A percentile compares a stretch with the other conserved stretches of the same genome.
Conservation (phyloP, 164 flowering plant species). For the Annona cherimola region DNA sequence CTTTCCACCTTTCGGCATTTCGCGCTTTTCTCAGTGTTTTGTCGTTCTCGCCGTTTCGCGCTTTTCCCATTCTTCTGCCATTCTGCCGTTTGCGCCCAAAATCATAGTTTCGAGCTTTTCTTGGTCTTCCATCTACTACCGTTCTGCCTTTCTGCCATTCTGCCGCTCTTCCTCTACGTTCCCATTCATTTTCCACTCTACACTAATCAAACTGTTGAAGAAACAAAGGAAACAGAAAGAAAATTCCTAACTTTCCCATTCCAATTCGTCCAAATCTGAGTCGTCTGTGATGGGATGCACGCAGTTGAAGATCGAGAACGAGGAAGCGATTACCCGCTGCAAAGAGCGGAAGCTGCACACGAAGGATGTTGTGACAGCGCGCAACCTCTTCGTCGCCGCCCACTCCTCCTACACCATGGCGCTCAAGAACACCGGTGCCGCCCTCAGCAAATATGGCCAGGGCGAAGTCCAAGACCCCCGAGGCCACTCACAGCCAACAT, state of each 20-base stretch:
- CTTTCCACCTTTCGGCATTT: too few relatives aligned
- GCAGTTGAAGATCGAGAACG: conserved; percentile 88
- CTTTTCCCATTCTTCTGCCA: too few relatives aligned
- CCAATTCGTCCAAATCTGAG: not conserved
- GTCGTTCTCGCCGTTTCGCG: too few relatives aligned
- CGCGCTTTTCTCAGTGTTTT: too few relatives aligned
- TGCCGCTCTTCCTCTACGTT: not conserved
- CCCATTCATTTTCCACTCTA: not conserved
- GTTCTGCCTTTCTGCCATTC: too few relatives aligned
- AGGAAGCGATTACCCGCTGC: conserved; percentile 74
- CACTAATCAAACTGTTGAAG: too few relatives aligned
- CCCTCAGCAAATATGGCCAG: conserved; percentile 71
- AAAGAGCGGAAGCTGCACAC: conserved; percentile 57
- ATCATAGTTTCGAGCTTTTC: too few relatives aligned
- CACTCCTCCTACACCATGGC: conserved; percentile 72
- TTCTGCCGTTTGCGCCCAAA: too few relatives aligned
- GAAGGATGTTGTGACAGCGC: conserved; percentile 57
- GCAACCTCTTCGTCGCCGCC: conserved; percentile 80
- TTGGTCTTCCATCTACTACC: too few relatives aligned
- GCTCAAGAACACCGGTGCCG: conserved; percentile 79
- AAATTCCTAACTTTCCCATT: not conserved
- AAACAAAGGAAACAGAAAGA: not conserved
- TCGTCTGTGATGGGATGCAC: conserved; percentile 62
- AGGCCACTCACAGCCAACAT: not conserved
- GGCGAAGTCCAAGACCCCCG: conserved; percentile 43